A percentile compares a stretch with the other conserved stretches of the same genome.
Conservation (phyloP, 192 early-diverging fungal genomes). For the Glomus cerebriforme region DNA sequence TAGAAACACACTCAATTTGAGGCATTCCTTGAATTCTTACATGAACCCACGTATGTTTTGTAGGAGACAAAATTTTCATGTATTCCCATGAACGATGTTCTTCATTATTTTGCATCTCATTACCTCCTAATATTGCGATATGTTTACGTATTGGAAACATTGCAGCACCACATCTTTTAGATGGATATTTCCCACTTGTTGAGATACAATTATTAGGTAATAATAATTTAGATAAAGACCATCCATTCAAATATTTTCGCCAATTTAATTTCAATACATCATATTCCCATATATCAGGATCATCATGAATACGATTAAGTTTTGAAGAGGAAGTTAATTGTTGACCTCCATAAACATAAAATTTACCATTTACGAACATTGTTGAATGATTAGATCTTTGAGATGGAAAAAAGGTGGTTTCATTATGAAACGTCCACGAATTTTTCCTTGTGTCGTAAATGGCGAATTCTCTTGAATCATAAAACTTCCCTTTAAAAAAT, state of each 20-base stretch:
- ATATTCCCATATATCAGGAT: slow-evolving; percentile 9
- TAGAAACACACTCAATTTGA: background rate
- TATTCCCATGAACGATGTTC: background rate
- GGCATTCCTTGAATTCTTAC: slow-evolving; percentile 1
- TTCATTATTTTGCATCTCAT: background rate
- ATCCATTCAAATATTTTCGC: background rate
- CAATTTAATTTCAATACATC: background rate
- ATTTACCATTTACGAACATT: background rate
- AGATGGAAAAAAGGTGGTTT: background rate
- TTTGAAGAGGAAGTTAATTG: background rate
- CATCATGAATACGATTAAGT: background rate
- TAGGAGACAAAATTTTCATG: slow-evolving; percentile 5
- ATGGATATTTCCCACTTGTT: background rate
- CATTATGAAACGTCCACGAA: background rate
- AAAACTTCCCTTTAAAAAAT: background rate
- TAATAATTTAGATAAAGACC: background rate
- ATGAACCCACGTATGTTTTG: background rate
- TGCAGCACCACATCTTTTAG: slow-evolving; percentile 7
- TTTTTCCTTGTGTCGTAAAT: background rate
- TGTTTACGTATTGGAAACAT: background rate
- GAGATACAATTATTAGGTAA: background rate
- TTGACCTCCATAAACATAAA: slow-evolving; percentile 13
- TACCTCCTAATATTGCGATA: slow-evolving; percentile 18
- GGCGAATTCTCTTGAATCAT: background rate
- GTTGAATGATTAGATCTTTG: background rate